Base-by-base conservation (phyloP, 2,329 filamentous ascomycete species). In the Aureobasidium lini region DNA sequence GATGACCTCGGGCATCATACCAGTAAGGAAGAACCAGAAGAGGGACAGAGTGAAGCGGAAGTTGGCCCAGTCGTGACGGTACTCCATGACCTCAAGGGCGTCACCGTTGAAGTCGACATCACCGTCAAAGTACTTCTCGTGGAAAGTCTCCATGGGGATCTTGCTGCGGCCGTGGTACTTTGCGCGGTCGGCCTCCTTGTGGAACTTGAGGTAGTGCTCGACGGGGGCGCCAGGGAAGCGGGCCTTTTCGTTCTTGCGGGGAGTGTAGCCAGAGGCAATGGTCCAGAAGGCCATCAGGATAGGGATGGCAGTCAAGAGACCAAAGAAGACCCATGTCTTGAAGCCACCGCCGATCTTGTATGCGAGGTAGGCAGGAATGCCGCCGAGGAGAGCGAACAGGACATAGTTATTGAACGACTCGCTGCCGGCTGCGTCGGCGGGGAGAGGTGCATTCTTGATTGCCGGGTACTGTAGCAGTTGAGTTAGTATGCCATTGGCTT, bases 121-220 rank as follows among this genome's bases (percentile, higher is more conserved):
- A 61, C 90, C 90, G 71, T 94, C 88, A 76, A 97, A 95, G 81
- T 96, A 97, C 88, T 93, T 95, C 77, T 96, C 92, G 72, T 95
- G 86, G 81, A 97, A 97, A 28, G 90, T 95, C 79, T 95, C 87
- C 80, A 95, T 87, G 58, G 90, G 87, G 62, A 94, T 90, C 78
- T 88, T 92, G 77, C 83, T 88, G 74, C 81, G 82, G 73, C 89
- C 89, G 66, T 82, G 81, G 77, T 90, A 94, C 76, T 86, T 90
- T 68, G 77, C 71, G 62, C 75, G 75, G 68, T 84, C 81, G 64
- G 78, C 77, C 52, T 79, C 73, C 62, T 78, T 79, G 69, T 90
- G 89, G 81, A 94, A 94, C 62, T 83, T 86, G 66, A 94, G 84
- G 78, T 97, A 97, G 78, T 92, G 83, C 76, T 96, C 92, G 65